These are phyloP conservation scores for Globisporangium paroecandrum DNA, from an alignment of 352 stramenopile species.

Conservation along the genomic window DNA sequence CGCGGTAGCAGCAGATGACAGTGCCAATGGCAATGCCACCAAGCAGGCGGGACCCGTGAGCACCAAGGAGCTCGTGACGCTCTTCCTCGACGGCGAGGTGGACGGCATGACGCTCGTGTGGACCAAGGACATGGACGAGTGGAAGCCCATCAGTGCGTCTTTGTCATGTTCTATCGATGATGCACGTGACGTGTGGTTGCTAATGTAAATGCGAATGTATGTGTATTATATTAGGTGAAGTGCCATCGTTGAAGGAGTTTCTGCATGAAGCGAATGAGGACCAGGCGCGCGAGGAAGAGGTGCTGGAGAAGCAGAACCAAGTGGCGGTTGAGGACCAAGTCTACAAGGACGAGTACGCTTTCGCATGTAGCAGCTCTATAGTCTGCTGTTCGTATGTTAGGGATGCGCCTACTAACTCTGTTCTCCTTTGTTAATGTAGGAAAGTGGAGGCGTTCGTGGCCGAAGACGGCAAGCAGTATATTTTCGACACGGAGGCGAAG, in stretches of 20 bases:
- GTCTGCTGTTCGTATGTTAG: no score
- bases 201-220: not conserved
- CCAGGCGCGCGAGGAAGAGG: conserved; percentile 45
- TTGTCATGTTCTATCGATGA: not conserved
- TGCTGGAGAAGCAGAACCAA: conserved; percentile 37
- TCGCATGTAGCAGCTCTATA: not conserved
- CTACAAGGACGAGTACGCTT: conserved; percentile 45
- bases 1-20: not conserved
- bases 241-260: conserved; percentile 61
- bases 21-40: not conserved
- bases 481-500: conserved; percentile 65
- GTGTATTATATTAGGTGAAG: conserved; percentile 37
- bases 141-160: conserved; percentile 50
- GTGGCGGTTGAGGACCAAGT: conserved; percentile 49
- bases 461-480: conserved; percentile 67
- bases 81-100: conserved; percentile 64
- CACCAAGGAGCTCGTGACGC: conserved; percentile 49
- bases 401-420: not conserved
- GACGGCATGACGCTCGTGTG: conserved; percentile 77
- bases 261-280: conserved; percentile 68
- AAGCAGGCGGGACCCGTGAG: conserved; percentile 36
- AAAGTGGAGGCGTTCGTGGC: conserved; percentile 45
- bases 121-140: conserved; percentile 41
- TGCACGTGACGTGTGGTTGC: not conserved
- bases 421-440: conserved; percentile 17